Conservation (phyloP, 2,329 filamentous ascomycete genomes). For the Paecilomyces dactylethromorphus region DNA sequence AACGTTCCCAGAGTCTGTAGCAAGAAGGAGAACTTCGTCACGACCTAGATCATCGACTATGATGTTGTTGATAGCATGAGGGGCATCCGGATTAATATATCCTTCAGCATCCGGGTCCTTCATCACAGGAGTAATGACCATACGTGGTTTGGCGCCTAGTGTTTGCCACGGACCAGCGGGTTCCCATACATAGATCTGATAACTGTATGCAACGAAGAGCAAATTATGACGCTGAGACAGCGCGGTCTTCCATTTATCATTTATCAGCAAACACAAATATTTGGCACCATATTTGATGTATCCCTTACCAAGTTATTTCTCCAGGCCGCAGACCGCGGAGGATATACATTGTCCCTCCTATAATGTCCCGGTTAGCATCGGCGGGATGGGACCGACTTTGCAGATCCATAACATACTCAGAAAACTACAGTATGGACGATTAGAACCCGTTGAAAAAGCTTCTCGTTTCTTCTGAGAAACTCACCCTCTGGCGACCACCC, state of each 20-base stretch:
- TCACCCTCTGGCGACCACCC: constrained; percentile 24
- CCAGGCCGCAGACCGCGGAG: constrained; percentile 32
- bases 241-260: constrained; percentile 25
- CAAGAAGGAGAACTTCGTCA: constrained; percentile 61
- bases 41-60: constrained; percentile 62
- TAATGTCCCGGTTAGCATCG: constrained; percentile 6
- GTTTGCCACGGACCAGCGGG: constrained; percentile 35
- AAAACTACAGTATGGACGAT: constrained; percentile 12
- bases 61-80: constrained; percentile 64
- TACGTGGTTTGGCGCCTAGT: constrained; percentile 29
- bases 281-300: background rate
- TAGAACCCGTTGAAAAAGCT: background rate
- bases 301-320: constrained; percentile 37
- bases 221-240: constrained; percentile 42
- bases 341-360: constrained; percentile 20
- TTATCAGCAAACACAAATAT: background rate
- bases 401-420: constrained; percentile 13
- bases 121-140: constrained; percentile 37
- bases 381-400: background rate
- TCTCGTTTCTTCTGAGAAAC: constrained; percentile 7
- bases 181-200: constrained; percentile 39
- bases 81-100: constrained; percentile 44
- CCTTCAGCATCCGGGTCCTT: constrained; percentile 42
- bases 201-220: constrained; percentile 36
- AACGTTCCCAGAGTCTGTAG: constrained; percentile 70